Base-by-base conservation (phyloP, 2,329 filamentous ascomycete genomes). In the Colletotrichum karsti region DNA sequence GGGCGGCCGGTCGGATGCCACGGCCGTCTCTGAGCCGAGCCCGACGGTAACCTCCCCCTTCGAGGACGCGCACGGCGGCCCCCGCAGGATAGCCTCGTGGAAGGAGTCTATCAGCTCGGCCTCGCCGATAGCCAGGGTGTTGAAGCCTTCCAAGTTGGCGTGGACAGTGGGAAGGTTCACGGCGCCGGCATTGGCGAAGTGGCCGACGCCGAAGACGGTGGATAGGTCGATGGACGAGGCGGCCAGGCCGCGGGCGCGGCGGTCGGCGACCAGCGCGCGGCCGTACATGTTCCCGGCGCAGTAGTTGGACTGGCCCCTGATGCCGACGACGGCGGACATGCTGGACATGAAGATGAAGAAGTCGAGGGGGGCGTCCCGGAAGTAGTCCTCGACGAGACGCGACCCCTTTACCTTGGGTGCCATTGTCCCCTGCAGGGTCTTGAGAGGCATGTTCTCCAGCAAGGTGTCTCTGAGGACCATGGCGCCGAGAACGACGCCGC, bases 281-380 rank as follows among this genome's bases (percentile, higher is more conserved):
- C 86, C 80, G 73, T 77, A 87, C 7, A 68, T 65, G 68, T 85
- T 85, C 2, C 79, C 83, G 0, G 82, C 81, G 1, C 74, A 72
- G 67, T 88, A 88, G 69, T 80, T 83, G 4, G 77, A 69, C 69
- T 88, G 84, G 10, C 74, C 76, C 7, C 37, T n/a, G 54, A 76
- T 78, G 7, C 79, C 79, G 3, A 73, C 53, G 12, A 78, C 65
- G 6, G 48, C 42, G 1, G 72, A 58, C 5, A 76, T 15, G 1
- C 79, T 81, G 1, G 76, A 78, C 63, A 81, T 75, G 7, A 77
- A 33, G 51, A 81, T 69, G 64, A 81, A 81, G 70, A 80, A 81
- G 50, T 81, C 79, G 4, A 81, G 72, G 0, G 62, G 13, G 6
- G 55, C 39, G 5, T 74, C 39, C 33, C 56, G 24, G 61, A 80